Conservation (phyloP, 805 yeast genomes). For the Lachancea fermentati region DNA sequence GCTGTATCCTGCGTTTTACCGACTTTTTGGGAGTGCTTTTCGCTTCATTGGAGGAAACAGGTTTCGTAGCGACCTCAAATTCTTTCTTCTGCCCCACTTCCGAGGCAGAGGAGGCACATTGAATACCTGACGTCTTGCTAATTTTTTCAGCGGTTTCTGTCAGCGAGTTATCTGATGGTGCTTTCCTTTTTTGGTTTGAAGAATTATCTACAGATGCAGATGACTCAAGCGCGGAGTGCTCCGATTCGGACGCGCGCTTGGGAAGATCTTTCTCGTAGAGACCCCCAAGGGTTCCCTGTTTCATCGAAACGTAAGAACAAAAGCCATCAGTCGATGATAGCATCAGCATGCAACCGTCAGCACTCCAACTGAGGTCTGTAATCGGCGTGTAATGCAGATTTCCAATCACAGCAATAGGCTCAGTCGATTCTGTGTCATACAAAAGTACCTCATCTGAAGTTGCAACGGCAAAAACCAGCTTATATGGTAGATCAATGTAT, state of each 20-base stretch:
- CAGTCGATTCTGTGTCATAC: conserved; percentile 67
- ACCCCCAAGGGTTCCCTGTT: conserved; percentile 49
- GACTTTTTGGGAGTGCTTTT: conserved; percentile 2
- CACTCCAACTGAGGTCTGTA: conserved; percentile 83
- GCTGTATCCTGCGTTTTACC: conserved; percentile 21
- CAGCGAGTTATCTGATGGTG: too few species aligned
- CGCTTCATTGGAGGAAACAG: not conserved
- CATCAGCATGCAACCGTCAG: conserved; percentile 64
- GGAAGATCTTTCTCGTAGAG: not conserved
- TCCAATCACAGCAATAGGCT: conserved; percentile 68
- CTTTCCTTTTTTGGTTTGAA: not conserved
- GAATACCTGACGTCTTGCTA: too few species aligned
- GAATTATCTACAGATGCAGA: too few species aligned
- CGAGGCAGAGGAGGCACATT: too few species aligned
- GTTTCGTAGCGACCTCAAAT: too few species aligned
- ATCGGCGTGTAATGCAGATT: conserved; percentile 84
- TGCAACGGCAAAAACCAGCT: conserved; percentile 87
- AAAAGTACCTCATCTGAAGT: conserved; percentile 79
- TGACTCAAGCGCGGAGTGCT: too few species aligned
- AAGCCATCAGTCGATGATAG: conserved; percentile 91
- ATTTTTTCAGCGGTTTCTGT: too few species aligned
- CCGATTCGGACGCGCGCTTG: too few species aligned
- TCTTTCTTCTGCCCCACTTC: too few species aligned
- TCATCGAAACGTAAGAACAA: conserved; percentile 62
- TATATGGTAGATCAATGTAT: conserved; percentile 59